A percentile compares a stretch with the other conserved stretches of the same genome.
phyloP scores from a whole-genome alignment of 345 rosid species.

The Citrus mangshanensis region DNA sequence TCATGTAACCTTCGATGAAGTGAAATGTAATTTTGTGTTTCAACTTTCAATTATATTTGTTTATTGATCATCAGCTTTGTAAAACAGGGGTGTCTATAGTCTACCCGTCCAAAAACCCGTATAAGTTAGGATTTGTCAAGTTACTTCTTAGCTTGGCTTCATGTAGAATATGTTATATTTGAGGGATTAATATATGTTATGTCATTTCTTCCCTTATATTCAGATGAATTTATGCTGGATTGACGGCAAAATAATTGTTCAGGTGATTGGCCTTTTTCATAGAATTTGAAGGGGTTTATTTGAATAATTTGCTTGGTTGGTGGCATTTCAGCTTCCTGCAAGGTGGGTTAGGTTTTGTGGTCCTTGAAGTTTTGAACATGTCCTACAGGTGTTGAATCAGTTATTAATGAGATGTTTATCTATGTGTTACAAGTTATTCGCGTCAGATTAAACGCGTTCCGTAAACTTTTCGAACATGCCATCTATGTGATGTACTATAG shows the following conservation, averaged over 20 bases:
- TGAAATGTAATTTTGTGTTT: neutral
- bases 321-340: neutral
- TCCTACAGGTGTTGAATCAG: too few relatives aligned
- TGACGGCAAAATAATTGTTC: neutral
- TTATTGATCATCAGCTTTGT: constrained; percentile 13
- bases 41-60: constrained; percentile 8
- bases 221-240: neutral
- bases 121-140: neutral
- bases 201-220: neutral
- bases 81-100: neutral
- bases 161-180: neutral
- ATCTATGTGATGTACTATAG: too few relatives aligned
- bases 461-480: too few relatives aligned
- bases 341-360: too few relatives aligned
- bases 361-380: too few relatives aligned
- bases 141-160: neutral
- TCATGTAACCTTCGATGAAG: constrained; percentile 12
- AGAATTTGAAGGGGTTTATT: neutral
- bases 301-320: neutral
- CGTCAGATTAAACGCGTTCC: too few relatives aligned
- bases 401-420: too few relatives aligned
- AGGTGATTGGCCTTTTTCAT: neutral
- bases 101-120: neutral
- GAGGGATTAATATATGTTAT: neutral
- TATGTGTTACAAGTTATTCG: too few relatives aligned